Base-by-base conservation (phyloP, 768 basidiomycete genomes). In the Panaeolus papilionaceus region DNA sequence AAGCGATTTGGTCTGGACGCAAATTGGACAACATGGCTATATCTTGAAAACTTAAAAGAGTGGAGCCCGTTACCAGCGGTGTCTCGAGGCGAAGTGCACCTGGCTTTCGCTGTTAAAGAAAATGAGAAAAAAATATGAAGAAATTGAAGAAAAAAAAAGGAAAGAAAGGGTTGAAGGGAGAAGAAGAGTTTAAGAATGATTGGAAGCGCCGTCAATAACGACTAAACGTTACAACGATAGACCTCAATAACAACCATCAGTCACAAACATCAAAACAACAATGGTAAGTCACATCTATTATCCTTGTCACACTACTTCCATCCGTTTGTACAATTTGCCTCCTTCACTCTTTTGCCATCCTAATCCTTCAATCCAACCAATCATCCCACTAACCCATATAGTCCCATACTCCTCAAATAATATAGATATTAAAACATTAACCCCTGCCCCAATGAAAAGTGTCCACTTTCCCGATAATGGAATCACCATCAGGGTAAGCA, bases 301-400 rank as follows among this genome's bases (percentile, higher is more conserved):
- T 47, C 23, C 6, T 38, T 62, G 80, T 68, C 79, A 78, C 88
- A 91, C 89, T 23, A 89, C 88, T 72, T 95, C 93, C 2, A 99
- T 89, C 9, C 86, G 83, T 79, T 96, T 96, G 85, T 99, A 99
- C 62, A 85, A 68, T 76, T 95, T 95, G 4, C 90, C 91, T 88
- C 88, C 58, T 82, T 81, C 61, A 81, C 81, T 66, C 63, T 77
- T 77, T 45, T 79, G 79, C 70, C 80, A 80, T 58, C 54, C 75
- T 84, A 80, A 62, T 78, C 77, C 66, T 79, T 75, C 69, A 58
- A 87, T 68, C 42, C 75, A 72, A 4, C 86, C 88, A n/a, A 92
- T 79, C 38, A 85, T 38, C n/a, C 75, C 79, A 10, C 90, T 86
- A 38, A 93, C 83, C 18, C 78, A 75, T 64, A 81, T 84, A n/a